Evolutionary conservation across 768 basidiomycete species (phyloP).

Genomic region (Fistulinella prunicolor): DNA sequence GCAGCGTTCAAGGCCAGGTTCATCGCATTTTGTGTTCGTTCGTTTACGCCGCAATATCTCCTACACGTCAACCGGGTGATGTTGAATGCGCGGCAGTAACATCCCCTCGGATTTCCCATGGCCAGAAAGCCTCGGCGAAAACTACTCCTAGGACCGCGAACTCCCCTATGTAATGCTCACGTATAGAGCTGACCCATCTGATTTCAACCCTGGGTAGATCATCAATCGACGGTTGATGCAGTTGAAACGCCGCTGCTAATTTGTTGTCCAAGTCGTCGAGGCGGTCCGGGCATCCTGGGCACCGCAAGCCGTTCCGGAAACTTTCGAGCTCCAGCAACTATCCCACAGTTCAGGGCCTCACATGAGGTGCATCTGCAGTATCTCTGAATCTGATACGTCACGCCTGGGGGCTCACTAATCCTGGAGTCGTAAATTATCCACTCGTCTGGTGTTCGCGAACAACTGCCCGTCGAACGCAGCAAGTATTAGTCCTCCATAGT

Average conservation of each 20-base stretch:
- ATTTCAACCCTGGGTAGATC: background rate
- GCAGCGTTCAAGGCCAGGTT: background rate
- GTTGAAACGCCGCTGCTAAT: conserved; percentile 5
- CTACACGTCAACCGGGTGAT: background rate
- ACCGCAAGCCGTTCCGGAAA: background rate
- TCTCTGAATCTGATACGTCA: background rate
- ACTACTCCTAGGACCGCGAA: background rate
- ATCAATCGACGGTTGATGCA: background rate
- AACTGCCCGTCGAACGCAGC: too few species aligned
- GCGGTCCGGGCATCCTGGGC: background rate
- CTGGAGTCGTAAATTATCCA: background rate
- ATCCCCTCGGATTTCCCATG: conserved; percentile 26
- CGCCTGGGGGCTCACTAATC: background rate
- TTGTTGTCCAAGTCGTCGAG: background rate
- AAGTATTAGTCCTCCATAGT: too few species aligned
- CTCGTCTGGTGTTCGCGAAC: too few species aligned
- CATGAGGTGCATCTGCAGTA: background rate
- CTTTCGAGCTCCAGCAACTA: background rate
- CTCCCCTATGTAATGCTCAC: conserved; percentile 1
- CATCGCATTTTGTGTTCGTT: background rate
- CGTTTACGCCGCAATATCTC: background rate
- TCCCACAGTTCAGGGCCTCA: conserved; percentile 9
- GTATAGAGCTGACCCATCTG: background rate
- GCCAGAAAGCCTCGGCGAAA: background rate
- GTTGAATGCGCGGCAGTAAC: background rate